Evolutionary conservation across 1,284 basidiomycete genomes (phyloP).

Genomic region (Puccinia horiana): DNA sequence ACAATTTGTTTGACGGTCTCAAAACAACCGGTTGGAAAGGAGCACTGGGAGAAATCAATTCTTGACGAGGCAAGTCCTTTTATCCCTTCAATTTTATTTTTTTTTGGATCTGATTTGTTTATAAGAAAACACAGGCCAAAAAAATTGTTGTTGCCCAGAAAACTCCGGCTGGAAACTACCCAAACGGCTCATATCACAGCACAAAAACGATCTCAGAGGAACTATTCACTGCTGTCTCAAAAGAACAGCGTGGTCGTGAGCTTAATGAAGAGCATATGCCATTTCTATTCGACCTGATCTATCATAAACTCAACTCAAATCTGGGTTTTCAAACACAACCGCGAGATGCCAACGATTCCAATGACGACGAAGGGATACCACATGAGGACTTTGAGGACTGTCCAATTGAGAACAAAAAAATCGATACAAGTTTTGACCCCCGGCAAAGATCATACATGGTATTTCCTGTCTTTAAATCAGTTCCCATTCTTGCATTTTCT

Average conservation of each 20-base stretch:
- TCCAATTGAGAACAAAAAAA: neutral
- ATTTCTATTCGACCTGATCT: neutral
- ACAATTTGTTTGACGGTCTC: neutral
- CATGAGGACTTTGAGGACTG: neutral
- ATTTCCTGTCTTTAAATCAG: neutral
- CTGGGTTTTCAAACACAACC: too few relatives aligned
- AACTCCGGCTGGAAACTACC: neutral
- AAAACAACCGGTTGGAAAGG: neutral
- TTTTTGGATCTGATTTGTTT: too few relatives aligned
- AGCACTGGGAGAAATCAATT: neutral
- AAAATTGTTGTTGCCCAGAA: neutral
- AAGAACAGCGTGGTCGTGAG: neutral
- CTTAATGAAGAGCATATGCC: neutral
- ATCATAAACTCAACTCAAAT: neutral
- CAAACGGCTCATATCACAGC: neutral
- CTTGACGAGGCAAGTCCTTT: neutral
- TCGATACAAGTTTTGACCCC: neutral
- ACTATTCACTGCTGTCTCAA: neutral
- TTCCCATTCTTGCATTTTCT: too few relatives aligned
- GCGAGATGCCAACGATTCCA: neutral
- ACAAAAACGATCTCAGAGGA: neutral
- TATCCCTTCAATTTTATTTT: neutral
- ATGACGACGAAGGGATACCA: neutral
- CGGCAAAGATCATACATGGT: neutral
- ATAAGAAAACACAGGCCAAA: neutral